Evolutionary conservation across 2,329 filamentous ascomycete species (phyloP).

Genomic region (Epichloe scottii): DNA sequence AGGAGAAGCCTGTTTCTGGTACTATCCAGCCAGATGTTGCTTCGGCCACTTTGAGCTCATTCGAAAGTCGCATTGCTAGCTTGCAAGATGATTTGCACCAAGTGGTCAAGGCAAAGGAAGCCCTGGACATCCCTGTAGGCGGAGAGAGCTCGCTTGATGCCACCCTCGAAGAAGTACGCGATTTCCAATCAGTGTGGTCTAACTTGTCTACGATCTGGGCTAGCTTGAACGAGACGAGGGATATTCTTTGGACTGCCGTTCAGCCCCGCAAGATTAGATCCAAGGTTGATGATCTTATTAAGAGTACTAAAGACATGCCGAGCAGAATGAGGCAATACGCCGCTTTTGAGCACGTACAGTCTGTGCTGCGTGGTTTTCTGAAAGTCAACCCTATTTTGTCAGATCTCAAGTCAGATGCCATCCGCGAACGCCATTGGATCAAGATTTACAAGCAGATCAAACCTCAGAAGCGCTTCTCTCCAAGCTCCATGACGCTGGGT

Average conservation of each 20-base stretch:
- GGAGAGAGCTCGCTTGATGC: slow-evolving; percentile 70
- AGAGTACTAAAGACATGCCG: slow-evolving; percentile 98
- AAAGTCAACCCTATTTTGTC: slow-evolving; percentile 82
- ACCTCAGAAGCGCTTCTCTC: slow-evolving; percentile 85
- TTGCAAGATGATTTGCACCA: slow-evolving; percentile 83
- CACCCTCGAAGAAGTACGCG: slow-evolving; percentile 89
- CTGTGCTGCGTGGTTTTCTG: slow-evolving; percentile 71
- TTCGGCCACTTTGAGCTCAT: slow-evolving; percentile 66
- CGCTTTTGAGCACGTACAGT: slow-evolving; percentile 98
- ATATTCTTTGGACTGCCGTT: slow-evolving; percentile 88
- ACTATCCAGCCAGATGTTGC: slow-evolving; percentile 85
- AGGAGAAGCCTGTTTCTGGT: slow-evolving; percentile 93
- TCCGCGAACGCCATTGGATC: slow-evolving; percentile 91
- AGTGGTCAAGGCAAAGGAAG: slow-evolving; percentile 94
- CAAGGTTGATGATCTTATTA: slow-evolving; percentile 81
- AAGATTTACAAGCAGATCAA: slow-evolving; percentile 96
- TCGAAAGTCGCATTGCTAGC: slow-evolving; percentile 73
- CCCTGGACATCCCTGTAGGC: slow-evolving; percentile 73
- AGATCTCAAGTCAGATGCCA: slow-evolving; percentile 91
- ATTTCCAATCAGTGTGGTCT: slow-evolving; percentile 98
- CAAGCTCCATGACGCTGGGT: slow-evolving; percentile 88
- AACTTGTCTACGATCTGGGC: slow-evolving; percentile 93
- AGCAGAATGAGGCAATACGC: slow-evolving; percentile 98
- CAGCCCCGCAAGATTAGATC: slow-evolving; percentile 86
- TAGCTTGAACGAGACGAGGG: slow-evolving; percentile 84